Conservation (phyloP, 306 rosid genomes). For the Astragalus membranaceus region DNA sequence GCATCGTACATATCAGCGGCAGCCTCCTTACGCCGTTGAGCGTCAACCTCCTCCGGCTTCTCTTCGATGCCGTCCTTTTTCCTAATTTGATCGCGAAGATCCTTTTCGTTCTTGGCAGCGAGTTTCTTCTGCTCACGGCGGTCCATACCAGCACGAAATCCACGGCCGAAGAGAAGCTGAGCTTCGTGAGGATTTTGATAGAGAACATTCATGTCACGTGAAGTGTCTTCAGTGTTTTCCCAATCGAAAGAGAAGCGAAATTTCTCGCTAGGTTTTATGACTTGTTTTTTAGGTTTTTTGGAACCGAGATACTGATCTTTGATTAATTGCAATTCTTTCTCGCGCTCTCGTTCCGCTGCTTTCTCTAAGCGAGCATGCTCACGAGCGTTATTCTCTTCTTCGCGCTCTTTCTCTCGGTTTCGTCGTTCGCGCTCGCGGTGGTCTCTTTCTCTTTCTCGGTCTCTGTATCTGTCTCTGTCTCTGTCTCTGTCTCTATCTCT, state of each 20-base stretch:
- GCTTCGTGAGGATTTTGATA: constrained; percentile 96
- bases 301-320: constrained; percentile 86
- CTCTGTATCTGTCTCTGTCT: constrained; percentile 34
- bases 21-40: constrained; percentile 72
- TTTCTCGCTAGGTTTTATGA: constrained; percentile 89
- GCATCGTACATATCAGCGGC: constrained; percentile 75
- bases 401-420: constrained; percentile 37
- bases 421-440: constrained; percentile 26
- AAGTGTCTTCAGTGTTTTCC: constrained; percentile 91
- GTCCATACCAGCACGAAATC: constrained; percentile 87
- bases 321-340: constrained; percentile 64
- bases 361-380: constrained; percentile 65
- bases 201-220: constrained; percentile 70
- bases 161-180: constrained; percentile 74
- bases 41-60: constrained; percentile 81
- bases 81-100: constrained; percentile 60
- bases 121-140: constrained; percentile 92
- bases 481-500: constrained; percentile 26
- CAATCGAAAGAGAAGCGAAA: constrained; percentile 87
- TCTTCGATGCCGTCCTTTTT: constrained; percentile 73
- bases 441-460: constrained; percentile 21
- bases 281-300: constrained; percentile 85
- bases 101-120: constrained; percentile 87
- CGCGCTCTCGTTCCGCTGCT: constrained; percentile 68
- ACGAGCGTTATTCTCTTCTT: constrained; percentile 35